Evolutionary conservation across 805 yeast genomes (phyloP), one percentile per base, ranked within the genome.

Genomic region (Ogataea ganodermae): DNA sequence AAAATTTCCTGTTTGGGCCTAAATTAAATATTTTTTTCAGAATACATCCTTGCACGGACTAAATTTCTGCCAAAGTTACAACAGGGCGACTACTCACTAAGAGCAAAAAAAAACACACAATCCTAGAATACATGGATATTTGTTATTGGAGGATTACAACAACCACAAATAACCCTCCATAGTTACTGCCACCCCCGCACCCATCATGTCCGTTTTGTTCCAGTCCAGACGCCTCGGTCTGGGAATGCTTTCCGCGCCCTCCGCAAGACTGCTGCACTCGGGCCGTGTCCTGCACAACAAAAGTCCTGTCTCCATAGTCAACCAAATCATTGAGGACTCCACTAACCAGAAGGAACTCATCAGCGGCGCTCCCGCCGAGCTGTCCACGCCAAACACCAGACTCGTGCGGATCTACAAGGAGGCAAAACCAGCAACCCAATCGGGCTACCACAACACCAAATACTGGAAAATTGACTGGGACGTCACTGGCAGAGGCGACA

Each of bases 401-500:
- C 75, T 81, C 20, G 95, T 84, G 5, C 79, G 92, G 65, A 88
- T 88, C 62, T 88, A 74, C 68, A 78, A 84, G 66, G 89, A 85
- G 62, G 69, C 89, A 51, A 85, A 86, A 68, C 74, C 89, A 13
- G 95, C 96, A 31, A 88, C 91, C 14, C 96, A 88, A 71, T 80
- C 88, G 28, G 89, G 91, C 10, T 59, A 58, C 16, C 70, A 73
- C 58, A 76, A 79, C 59, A 74, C 78, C 16, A 65, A 69, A 46
- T 65, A 61, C 56, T 88, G 96, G 96, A 81, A 80, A 60, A 62
- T 88, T 47, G 95, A 88, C 68, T 88, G 94, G 92, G 96, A 89
- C 62, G 78, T 87, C 35, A 70, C 84, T 47, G 82, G 82, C 37
- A 80, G 83, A 60, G 88, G 86, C 18, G 81, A 88, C 72, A 74